Percentiles rank a stretch among this genome's conserved stretches.
Evolutionary conservation across 345 rosid genomes (phyloP).

Genomic region (Populus ilicifolia): DNA sequence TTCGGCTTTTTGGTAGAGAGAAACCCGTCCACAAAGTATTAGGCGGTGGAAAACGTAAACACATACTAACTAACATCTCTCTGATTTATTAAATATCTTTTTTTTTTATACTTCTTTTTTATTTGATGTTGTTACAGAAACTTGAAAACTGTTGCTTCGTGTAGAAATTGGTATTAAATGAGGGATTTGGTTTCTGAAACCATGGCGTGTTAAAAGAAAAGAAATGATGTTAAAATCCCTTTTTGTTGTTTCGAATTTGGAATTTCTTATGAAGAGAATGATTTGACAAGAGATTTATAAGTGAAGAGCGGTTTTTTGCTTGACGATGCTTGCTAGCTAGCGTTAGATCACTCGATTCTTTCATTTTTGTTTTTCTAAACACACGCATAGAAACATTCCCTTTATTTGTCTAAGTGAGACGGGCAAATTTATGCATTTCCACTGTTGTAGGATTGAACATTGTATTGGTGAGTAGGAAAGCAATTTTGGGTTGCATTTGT

Average conservation of each 20-base stretch:
- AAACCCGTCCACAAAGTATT: slow-evolving; percentile 37
- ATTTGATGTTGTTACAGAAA: too few species aligned
- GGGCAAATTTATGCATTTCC: not conserved
- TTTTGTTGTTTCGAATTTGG: too few species aligned
- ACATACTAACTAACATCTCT: not conserved
- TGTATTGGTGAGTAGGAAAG: not conserved
- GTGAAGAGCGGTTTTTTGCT: not conserved
- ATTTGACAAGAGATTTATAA: too few species aligned
- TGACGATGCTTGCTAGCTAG: not conserved
- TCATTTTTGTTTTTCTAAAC: not conserved
- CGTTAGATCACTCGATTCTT: not conserved
- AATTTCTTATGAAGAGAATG: too few species aligned
- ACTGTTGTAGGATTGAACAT: not conserved
- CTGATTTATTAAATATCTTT: not conserved
- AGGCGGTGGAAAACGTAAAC: slow-evolving; percentile 39
- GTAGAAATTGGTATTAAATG: not conserved
- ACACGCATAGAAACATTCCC: too few species aligned
- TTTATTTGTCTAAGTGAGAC: too few species aligned
- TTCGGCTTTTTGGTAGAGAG: slow-evolving; percentile 35
- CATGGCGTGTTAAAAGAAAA: not conserved
- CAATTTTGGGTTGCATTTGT: not conserved
- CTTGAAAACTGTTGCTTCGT: not conserved
- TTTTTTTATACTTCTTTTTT: too few species aligned
- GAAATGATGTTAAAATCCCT: too few species aligned
- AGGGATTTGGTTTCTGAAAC: not conserved